A percentile compares a stretch with the other conserved stretches of the same genome.
Conservation (phyloP, 2,329 filamentous ascomycete genomes). For the Aspergillus jensenii region DNA sequence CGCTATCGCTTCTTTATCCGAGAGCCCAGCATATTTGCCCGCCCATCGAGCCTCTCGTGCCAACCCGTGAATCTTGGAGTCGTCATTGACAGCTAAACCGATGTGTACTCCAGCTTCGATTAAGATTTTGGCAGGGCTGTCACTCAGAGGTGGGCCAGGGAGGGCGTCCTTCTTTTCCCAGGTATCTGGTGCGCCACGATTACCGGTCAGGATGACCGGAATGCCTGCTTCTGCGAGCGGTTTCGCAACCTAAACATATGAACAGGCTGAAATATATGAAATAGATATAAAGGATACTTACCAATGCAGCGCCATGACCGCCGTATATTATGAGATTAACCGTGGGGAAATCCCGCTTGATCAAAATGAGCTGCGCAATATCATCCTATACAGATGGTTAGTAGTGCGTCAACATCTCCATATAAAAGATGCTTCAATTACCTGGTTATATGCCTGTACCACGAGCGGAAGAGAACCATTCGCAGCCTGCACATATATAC, state of each 20-base stretch:
- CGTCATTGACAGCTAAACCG: slow-evolving; percentile 37
- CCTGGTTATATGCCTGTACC: not conserved
- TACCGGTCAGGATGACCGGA: slow-evolving; percentile 46
- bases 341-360: slow-evolving; percentile 1
- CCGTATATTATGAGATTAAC: slow-evolving; percentile 1
- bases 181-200: slow-evolving; percentile 30
- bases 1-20: slow-evolving; percentile 4
- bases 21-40: slow-evolving; percentile 3
- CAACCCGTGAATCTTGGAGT: slow-evolving; percentile 5
- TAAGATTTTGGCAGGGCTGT: slow-evolving; percentile 21
- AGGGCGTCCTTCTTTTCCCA: slow-evolving; percentile 42
- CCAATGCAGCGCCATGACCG: not conserved
- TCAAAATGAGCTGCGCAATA: slow-evolving; percentile 1
- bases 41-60: slow-evolving; percentile 10
- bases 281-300: not conserved
- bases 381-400: not conserved
- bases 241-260: slow-evolving; percentile 30
- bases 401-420: not conserved
- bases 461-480: not conserved
- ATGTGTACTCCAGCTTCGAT: slow-evolving; percentile 17
- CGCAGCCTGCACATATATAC: not conserved
- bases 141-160: slow-evolving; percentile 44
- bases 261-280: too few relatives aligned
- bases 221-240: slow-evolving; percentile 44
- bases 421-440: not conserved